Conservation (phyloP, 148 eudicot species). For the Diospyros kaki region DNA sequence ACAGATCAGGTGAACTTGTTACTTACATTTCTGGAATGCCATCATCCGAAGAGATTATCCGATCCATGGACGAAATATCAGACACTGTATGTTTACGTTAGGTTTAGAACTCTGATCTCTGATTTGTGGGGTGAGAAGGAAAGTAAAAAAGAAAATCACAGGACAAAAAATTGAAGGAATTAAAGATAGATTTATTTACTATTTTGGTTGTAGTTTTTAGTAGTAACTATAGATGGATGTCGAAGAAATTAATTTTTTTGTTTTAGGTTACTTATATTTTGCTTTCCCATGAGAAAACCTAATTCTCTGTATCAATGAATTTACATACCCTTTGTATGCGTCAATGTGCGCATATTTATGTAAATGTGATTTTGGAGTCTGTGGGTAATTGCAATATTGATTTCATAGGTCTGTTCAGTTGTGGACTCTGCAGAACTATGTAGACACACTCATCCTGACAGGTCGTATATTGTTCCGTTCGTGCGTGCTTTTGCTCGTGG, state of each 20-base stretch:
- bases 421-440: conserved; percentile 88
- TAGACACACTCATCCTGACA: conserved; percentile 91
- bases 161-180: too few species aligned
- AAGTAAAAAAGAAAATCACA: too few species aligned
- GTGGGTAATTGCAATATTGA: background rate
- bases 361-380: background rate
- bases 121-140: background rate
- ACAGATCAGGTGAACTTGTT: conserved; percentile 86
- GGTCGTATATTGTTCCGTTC: conserved; percentile 26
- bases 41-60: conserved; percentile 57
- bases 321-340: background rate
- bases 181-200: too few species aligned
- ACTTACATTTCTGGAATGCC: conserved; percentile 65
- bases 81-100: conserved; percentile 43
- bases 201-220: too few species aligned
- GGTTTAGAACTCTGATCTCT: conserved; percentile 8
- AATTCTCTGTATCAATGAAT: too few species aligned
- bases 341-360: background rate
- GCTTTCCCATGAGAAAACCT: too few species aligned
- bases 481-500: background rate
- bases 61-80: conserved; percentile 90
- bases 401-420: conserved; percentile 72
- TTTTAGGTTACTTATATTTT: too few species aligned
- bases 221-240: too few species aligned
- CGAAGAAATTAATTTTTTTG: too few species aligned